Percentiles rank a stretch among this genome's conserved stretches.
These are phyloP conservation scores for Metarhizium sp. DNA, from an alignment of 2,329 filamentous ascomycete genomes.

Conservation along the genomic window DNA sequence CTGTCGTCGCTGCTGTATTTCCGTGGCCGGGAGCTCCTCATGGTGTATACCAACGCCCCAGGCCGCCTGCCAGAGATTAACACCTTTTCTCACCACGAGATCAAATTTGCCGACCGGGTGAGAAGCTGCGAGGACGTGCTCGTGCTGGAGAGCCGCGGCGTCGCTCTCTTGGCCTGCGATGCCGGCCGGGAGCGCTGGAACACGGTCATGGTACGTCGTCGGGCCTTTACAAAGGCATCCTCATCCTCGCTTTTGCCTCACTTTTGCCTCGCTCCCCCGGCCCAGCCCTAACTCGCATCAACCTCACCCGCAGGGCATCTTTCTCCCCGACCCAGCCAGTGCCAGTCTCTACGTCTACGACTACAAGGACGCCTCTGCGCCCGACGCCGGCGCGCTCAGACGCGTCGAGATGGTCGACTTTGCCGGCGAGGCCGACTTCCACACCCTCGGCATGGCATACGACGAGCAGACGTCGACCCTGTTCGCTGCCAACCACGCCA, in stretches of 20 bases:
- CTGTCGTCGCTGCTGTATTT: slow-evolving; percentile 10
- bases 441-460: slow-evolving; percentile 29
- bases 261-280: neutral
- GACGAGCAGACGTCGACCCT: slow-evolving; percentile 24
- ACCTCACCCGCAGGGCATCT: slow-evolving; percentile 13
- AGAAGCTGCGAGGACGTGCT: slow-evolving; percentile 31
- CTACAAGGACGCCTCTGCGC: slow-evolving; percentile 15
- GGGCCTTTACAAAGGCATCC: neutral
- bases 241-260: neutral
- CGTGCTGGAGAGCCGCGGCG: slow-evolving; percentile 22
- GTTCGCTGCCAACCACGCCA: slow-evolving; percentile 27
- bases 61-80: slow-evolving; percentile 17
- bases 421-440: slow-evolving; percentile 24
- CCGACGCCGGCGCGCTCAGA: slow-evolving; percentile 12
- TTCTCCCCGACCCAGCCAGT: slow-evolving; percentile 10
- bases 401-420: slow-evolving; percentile 14
- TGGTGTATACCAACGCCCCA: slow-evolving; percentile 21
- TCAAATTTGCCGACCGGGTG: slow-evolving; percentile 28
- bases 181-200: slow-evolving; percentile 30
- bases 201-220: slow-evolving; percentile 27
- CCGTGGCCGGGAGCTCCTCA: slow-evolving; percentile 8
- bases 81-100: slow-evolving; percentile 14
- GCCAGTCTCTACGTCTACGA: slow-evolving; percentile 28
- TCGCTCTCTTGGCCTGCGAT: slow-evolving; percentile 29
- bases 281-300: neutral